These are phyloP conservation scores for Tephrocybe rancida DNA, from an alignment of 768 basidiomycete genomes.

Conservation along the genomic window DNA sequence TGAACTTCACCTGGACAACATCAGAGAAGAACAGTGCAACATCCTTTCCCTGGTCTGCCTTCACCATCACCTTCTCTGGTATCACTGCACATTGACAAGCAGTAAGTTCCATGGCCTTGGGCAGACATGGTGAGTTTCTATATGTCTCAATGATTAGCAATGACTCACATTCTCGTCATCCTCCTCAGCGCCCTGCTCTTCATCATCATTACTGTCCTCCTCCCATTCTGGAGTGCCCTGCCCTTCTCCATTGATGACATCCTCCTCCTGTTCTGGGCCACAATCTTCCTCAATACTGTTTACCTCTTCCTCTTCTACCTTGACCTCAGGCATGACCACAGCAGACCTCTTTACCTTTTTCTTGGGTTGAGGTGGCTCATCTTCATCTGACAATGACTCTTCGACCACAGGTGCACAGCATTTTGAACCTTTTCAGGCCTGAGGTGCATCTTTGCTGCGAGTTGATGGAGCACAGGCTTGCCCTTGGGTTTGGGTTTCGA, in stretches of 20 bases:
- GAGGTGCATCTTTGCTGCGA: no score
- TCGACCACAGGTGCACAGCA: no score
- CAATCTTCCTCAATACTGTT: background rate
- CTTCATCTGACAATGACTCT: no score
- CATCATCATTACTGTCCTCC: no score
- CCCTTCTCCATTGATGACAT: no score
- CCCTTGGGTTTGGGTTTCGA: no score
- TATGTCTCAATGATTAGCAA: background rate
- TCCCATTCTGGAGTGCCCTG: background rate
- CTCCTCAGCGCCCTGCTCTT: background rate
- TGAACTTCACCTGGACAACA: no score
- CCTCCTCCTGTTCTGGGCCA: no score
- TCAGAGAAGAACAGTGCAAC: background rate
- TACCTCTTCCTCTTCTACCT: background rate
- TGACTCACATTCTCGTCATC: background rate
- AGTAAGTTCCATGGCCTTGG: background rate
- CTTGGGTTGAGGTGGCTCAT: background rate
- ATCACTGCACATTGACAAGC: background rate
- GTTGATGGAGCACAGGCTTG: no score
- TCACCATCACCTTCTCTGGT: background rate
- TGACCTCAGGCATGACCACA: background rate
- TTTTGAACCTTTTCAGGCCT: no score
- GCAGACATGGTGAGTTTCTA: background rate
- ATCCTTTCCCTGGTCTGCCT: background rate
- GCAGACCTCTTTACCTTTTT: background rate